Evolutionary conservation across 306 rosid genomes (phyloP).

Genomic region (Crotalaria pallida): DNA sequence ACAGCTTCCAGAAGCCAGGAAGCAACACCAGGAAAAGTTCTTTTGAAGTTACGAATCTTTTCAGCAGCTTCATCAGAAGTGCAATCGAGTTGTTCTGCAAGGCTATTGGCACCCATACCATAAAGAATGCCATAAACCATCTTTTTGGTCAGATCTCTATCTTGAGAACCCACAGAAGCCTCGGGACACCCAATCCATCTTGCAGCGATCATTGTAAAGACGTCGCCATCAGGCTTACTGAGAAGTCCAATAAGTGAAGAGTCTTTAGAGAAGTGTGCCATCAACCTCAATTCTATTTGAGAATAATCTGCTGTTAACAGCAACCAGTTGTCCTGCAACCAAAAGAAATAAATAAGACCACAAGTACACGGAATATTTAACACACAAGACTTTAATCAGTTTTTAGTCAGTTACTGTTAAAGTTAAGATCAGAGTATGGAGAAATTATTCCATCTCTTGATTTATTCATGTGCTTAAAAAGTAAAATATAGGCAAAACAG

Average conservation of each 20-base stretch:
- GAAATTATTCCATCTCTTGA: neutral
- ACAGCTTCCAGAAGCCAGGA: constrained; percentile 87
- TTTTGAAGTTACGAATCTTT: constrained; percentile 73
- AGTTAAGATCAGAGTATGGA: neutral
- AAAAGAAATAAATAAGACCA: constrained; percentile 13
- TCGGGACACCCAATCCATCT: constrained; percentile 81
- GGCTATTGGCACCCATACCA: constrained; percentile 92
- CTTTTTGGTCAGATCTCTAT: constrained; percentile 86
- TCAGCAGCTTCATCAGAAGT: constrained; percentile 70
- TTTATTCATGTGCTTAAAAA: neutral
- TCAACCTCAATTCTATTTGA: constrained; percentile 90
- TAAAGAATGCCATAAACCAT: constrained; percentile 95
- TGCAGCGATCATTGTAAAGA: constrained; percentile 82
- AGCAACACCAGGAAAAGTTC: constrained; percentile 85
- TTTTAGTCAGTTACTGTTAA: no score
- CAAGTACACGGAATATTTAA: constrained; percentile 4
- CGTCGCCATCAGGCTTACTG: constrained; percentile 70
- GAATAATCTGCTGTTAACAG: constrained; percentile 94
- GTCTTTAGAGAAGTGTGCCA: constrained; percentile 96
- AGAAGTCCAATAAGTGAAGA: constrained; percentile 67
- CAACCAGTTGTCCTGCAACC: constrained; percentile 78
- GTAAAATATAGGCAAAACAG: neutral
- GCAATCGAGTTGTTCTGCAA: constrained; percentile 82
- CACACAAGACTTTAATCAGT: neutral
- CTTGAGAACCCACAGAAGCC: constrained; percentile 53